Percentiles rank a stretch among this genome's conserved stretches.
Conservation (phyloP, 306 rosid species). For the Phaseolus lunatus region DNA sequence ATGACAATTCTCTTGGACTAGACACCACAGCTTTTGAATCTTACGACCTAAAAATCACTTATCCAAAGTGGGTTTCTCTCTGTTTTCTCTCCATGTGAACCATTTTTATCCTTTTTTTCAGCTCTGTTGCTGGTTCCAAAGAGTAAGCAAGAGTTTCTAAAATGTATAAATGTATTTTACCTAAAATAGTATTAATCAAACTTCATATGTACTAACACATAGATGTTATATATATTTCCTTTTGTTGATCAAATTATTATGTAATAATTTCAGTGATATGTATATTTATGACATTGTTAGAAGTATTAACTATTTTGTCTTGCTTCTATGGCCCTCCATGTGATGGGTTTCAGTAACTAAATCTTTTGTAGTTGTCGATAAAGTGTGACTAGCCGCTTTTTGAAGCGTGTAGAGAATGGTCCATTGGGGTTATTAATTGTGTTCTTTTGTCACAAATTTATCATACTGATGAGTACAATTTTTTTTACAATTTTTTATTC, state of each 20-base stretch:
- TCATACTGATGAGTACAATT: background rate
- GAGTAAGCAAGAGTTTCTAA: background rate
- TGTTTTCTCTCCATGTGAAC: constrained; percentile 46
- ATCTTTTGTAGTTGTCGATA: constrained; percentile 77
- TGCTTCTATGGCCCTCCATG: constrained; percentile 69
- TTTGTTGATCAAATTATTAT: no score
- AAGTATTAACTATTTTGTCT: constrained; percentile 38
- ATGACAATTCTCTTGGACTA: constrained; percentile 52
- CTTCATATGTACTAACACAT: background rate
- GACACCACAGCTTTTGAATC: constrained; percentile 73
- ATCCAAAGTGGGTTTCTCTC: constrained; percentile 49
- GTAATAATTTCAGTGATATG: background rate
- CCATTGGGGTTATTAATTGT: constrained; percentile 41
- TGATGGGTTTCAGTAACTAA: constrained; percentile 60
- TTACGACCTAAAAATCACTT: constrained; percentile 42
- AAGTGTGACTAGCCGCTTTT: constrained; percentile 73
- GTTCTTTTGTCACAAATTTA: constrained; percentile 1
- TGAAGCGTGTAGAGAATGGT: constrained; percentile 57
- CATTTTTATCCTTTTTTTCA: background rate
- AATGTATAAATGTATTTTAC: background rate
- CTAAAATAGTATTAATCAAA: background rate
- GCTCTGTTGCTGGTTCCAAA: background rate
- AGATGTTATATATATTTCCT: no score
- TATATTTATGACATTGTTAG: background rate
- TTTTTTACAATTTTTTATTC: background rate